phyloP scores from a whole-genome alignment of 2,329 filamentous ascomycete species.

The Torrubiella hemipterigena region DNA sequence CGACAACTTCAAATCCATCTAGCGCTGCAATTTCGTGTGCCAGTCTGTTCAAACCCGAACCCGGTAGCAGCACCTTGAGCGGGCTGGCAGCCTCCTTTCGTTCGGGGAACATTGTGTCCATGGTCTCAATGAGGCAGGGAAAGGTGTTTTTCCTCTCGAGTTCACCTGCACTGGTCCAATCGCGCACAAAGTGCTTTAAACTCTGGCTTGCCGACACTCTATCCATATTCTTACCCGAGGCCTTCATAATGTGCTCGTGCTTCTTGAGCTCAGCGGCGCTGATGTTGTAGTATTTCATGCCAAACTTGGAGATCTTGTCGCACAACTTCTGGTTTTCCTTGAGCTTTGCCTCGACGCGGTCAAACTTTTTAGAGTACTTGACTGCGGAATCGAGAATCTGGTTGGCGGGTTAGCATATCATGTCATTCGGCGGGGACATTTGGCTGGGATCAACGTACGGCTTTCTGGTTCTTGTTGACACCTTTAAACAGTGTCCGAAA shows the following conservation, averaged over 20 bases:
- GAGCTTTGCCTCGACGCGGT: constrained; percentile 28
- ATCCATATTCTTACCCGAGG: constrained; percentile 26
- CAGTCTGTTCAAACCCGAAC: constrained; percentile 38
- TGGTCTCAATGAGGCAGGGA: constrained; percentile 20
- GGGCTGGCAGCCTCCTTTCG: constrained; percentile 3
- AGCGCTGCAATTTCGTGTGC: constrained; percentile 36
- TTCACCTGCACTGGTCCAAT: constrained; percentile 38
- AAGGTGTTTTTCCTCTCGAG: constrained; percentile 33
- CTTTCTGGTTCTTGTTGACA: constrained; percentile 21
- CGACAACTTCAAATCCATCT: constrained; percentile 37
- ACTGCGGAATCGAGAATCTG: constrained; percentile 42
- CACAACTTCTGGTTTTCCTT: constrained; percentile 32
- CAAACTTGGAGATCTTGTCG: constrained; percentile 29
- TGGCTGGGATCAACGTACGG: constrained; percentile 6
- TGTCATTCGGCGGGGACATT: too few relatives aligned
- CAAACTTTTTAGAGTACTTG: constrained; percentile 43
- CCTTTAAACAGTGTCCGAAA: constrained; percentile 23
- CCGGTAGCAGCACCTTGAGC: constrained; percentile 35
- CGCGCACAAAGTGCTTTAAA: constrained; percentile 44
- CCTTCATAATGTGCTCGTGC: constrained; percentile 24
- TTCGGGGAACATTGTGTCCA: constrained; percentile 19
- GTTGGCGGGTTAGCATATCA: rapidly evolving
- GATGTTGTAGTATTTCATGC: constrained; percentile 34
- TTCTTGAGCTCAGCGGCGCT: constrained; percentile 28
- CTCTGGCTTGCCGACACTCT: constrained; percentile 37